Percentiles rank a stretch among this genome's conserved stretches.
These are phyloP conservation scores for Metschnikowia corniflorae DNA, from an alignment of 805 yeast species.

Conservation along the genomic window DNA sequence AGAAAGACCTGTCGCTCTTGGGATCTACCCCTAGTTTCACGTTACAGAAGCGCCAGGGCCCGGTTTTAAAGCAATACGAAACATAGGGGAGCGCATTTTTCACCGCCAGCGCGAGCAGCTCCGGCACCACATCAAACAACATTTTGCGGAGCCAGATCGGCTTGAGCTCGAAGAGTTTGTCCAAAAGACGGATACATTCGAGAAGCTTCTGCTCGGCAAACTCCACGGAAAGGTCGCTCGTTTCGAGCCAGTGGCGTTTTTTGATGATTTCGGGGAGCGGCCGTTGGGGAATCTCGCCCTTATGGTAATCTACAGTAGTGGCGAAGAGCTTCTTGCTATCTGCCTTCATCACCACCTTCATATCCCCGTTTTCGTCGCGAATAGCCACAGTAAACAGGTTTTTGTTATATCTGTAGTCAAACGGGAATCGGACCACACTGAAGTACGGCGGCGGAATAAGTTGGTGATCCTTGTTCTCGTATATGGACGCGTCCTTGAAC, in stretches of 20 bases:
- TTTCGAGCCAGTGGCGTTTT: constrained; percentile 29
- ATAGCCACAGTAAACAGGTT: constrained; percentile 54
- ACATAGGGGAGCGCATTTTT: constrained; percentile 82
- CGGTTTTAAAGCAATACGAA: constrained; percentile 76
- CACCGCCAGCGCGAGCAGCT: constrained; percentile 42
- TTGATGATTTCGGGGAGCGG: constrained; percentile 48
- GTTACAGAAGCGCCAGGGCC: constrained; percentile 93
- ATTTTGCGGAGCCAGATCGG: constrained; percentile 88
- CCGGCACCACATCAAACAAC: constrained; percentile 53
- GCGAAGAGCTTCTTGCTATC: constrained; percentile 50
- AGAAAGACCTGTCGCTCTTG: constrained; percentile 46
- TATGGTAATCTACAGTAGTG: constrained; percentile 47
- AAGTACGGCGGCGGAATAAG: constrained; percentile 86
- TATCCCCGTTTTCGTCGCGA: constrained; percentile 57
- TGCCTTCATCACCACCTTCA: constrained; percentile 44
- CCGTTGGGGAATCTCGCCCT: constrained; percentile 42
- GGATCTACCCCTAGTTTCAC: constrained; percentile 82
- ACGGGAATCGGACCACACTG: constrained; percentile 73
- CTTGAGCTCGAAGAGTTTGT: constrained; percentile 56
- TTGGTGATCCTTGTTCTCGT: constrained; percentile 44
- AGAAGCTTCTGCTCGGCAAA: constrained; percentile 34
- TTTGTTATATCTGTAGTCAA: constrained; percentile 70
- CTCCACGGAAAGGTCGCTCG: constrained; percentile 33
- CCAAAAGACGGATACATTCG: constrained; percentile 43
- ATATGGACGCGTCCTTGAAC: constrained; percentile 21